phyloP scores from a whole-genome alignment of 495 filamentous ascomycete species.

The Lasiosphaeria ovina region DNA sequence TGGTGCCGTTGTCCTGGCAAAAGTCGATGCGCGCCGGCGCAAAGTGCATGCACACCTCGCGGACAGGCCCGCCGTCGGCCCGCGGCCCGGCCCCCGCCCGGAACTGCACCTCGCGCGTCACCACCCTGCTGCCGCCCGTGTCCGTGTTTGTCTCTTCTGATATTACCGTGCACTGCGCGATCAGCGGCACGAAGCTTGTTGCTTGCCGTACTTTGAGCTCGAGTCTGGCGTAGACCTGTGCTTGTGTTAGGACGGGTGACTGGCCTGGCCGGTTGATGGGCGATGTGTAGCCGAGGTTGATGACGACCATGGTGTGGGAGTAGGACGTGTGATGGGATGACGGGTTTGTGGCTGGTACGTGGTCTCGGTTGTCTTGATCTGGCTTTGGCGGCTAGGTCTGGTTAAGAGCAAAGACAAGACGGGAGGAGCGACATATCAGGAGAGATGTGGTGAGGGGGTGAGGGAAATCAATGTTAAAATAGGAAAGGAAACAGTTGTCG shows the following conservation, averaged over 20 bases:
- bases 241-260: slow-evolving; percentile 28
- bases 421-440: too few species aligned
- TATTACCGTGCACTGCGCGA: slow-evolving; percentile 34
- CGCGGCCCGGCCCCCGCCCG: slow-evolving; percentile 15
- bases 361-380: background rate
- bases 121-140: slow-evolving; percentile 15
- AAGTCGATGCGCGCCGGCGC: slow-evolving; percentile 39
- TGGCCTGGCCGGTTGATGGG: slow-evolving; percentile 38
- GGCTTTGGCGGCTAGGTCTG: background rate
- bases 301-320: slow-evolving; percentile 31
- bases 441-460: too few species aligned
- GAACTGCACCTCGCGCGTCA: slow-evolving; percentile 35
- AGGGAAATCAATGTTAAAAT: too few species aligned
- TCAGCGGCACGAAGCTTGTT: slow-evolving; percentile 41
- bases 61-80: slow-evolving; percentile 15
- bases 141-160: slow-evolving; percentile 18
- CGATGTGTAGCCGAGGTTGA: slow-evolving; percentile 43
- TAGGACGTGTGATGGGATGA: slow-evolving; percentile 1
- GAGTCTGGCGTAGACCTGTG: slow-evolving; percentile 43
- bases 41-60: slow-evolving; percentile 30
- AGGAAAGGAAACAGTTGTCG: too few species aligned
- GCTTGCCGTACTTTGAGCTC: slow-evolving; percentile 39
- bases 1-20: slow-evolving; percentile 37
- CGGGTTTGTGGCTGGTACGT: too few species aligned
- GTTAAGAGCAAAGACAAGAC: too few species aligned